phyloP scores from a whole-genome alignment of 2,329 filamentous ascomycete genomes.

The Xylaria polymorpha region DNA sequence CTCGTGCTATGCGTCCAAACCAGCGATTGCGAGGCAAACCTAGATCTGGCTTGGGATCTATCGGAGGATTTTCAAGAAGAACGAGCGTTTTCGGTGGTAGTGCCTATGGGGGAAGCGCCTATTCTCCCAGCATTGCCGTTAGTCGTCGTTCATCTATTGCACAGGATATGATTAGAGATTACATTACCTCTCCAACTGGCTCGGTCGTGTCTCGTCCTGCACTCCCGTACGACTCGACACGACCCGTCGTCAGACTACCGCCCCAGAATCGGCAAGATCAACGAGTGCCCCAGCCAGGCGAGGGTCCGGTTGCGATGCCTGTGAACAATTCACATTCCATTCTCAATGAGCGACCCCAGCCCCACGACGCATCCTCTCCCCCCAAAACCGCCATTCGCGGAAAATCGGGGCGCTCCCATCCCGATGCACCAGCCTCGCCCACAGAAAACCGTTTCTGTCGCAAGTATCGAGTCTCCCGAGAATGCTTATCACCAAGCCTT shows the following conservation, averaged over 20 bases:
- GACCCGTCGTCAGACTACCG: slow-evolving; percentile 86
- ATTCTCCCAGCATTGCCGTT: slow-evolving; percentile 87
- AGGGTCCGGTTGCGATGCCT: slow-evolving; percentile 41
- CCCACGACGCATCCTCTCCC: slow-evolving; percentile 69
- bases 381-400: slow-evolving; percentile 68
- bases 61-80: slow-evolving; percentile 76
- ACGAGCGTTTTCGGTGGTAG: slow-evolving; percentile 84
- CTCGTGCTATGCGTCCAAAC: slow-evolving; percentile 90
- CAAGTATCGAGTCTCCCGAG: slow-evolving; percentile 87
- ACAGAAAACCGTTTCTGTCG: slow-evolving; percentile 92
- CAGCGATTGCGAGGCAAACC: slow-evolving; percentile 82
- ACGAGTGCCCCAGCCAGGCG: slow-evolving; percentile 44
- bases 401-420: slow-evolving; percentile 64
- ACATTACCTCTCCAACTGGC: slow-evolving; percentile 81
- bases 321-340: slow-evolving; percentile 51
- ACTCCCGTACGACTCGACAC: slow-evolving; percentile 68
- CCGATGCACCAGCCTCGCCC: slow-evolving; percentile 95
- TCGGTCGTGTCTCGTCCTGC: slow-evolving; percentile 78
- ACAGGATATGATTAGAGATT: slow-evolving; percentile 75
- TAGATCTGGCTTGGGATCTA: slow-evolving; percentile 75
- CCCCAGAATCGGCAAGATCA: slow-evolving; percentile 61
- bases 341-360: slow-evolving; percentile 66
- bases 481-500: slow-evolving; percentile 82
- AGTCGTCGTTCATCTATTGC: slow-evolving; percentile 86
- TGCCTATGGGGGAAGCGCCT: slow-evolving; percentile 76